Evolutionary conservation across 129 eudicot genomes (phyloP).

Genomic region (Flaveria linearis): DNA sequence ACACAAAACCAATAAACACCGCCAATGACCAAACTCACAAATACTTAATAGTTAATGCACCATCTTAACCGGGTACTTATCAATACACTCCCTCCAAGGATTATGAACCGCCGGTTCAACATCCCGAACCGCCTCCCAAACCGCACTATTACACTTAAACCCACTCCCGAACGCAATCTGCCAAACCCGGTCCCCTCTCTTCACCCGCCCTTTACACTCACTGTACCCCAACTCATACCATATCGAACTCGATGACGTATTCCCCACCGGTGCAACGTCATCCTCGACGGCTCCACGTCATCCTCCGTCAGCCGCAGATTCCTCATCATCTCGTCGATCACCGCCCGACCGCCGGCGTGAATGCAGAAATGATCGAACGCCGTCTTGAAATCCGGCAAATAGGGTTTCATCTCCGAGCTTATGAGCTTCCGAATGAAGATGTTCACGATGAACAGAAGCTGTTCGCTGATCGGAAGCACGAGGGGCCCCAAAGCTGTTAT

Average conservation of each 20-base stretch:
- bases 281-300: constrained; percentile 65
- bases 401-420: constrained; percentile 36
- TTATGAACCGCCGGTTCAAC: constrained; percentile 36
- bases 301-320: constrained; percentile 37
- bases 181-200: constrained; percentile 55
- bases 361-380: constrained; percentile 66
- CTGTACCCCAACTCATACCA: constrained; percentile 62
- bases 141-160: constrained; percentile 66
- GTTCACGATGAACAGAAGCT: constrained; percentile 41
- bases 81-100: constrained; percentile 50
- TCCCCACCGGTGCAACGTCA: constrained; percentile 66
- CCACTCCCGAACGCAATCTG: constrained; percentile 66
- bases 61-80: constrained; percentile 45
- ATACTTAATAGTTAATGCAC: not conserved
- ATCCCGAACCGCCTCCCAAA: constrained; percentile 56
- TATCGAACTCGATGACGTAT: constrained; percentile 66
- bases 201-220: constrained; percentile 56
- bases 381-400: constrained; percentile 53
- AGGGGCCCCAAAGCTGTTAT: constrained; percentile 56
- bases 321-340: constrained; percentile 64
- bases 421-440: constrained; percentile 34
- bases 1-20: not conserved
- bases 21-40: not conserved
- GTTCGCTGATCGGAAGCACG: constrained; percentile 59
- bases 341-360: constrained; percentile 70